phyloP scores from a whole-genome alignment of 108 stramenopile genomes.

The Cyclotella sp. region DNA sequence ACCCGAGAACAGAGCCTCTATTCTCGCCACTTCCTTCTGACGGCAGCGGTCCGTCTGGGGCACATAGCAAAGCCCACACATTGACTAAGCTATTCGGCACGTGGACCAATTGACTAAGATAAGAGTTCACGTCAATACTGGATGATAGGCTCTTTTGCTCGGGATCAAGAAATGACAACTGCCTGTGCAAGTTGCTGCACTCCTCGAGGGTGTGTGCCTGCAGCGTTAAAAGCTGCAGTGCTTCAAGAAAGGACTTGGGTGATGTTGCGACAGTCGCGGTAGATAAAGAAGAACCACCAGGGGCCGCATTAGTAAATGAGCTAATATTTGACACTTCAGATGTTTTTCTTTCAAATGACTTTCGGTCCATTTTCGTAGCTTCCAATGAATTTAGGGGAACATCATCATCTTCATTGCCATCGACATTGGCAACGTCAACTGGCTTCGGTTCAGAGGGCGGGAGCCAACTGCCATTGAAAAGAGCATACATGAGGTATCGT shows the following conservation, averaged over 20 bases:
- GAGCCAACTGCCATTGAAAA: conserved; percentile 84
- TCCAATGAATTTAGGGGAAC: conserved; percentile 19
- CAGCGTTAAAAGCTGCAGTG: conserved; percentile 86
- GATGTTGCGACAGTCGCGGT: conserved; percentile 74
- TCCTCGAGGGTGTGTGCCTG: conserved; percentile 91
- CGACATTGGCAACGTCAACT: conserved; percentile 32
- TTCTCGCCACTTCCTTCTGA: conserved; percentile 81
- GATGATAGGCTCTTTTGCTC: conserved; percentile 79
- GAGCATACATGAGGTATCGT: conserved; percentile 84
- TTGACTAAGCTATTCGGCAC: conserved; percentile 76
- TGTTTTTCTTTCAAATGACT: conserved; percentile 19
- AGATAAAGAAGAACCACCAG: conserved; percentile 58
- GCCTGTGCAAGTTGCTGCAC: conserved; percentile 73
- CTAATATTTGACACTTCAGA: conserved; percentile 53
- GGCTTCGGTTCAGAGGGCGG: conserved; percentile 77
- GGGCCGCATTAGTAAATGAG: conserved; percentile 35
- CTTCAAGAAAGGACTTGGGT: conserved; percentile 87
- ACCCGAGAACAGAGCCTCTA: conserved; percentile 83
- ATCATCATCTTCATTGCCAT: conserved; percentile 49
- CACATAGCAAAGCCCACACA: conserved; percentile 81
- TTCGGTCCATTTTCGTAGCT: not conserved
- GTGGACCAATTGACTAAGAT: conserved; percentile 70
- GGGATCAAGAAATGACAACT: conserved; percentile 77
- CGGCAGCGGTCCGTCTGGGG: conserved; percentile 74
- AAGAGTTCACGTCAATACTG: conserved; percentile 78